Percentiles rank a stretch among this genome's conserved stretches.
These are phyloP conservation scores for Porphyrellus cyaneotinctus DNA, from an alignment of 768 basidiomycete genomes.

Conservation along the genomic window DNA sequence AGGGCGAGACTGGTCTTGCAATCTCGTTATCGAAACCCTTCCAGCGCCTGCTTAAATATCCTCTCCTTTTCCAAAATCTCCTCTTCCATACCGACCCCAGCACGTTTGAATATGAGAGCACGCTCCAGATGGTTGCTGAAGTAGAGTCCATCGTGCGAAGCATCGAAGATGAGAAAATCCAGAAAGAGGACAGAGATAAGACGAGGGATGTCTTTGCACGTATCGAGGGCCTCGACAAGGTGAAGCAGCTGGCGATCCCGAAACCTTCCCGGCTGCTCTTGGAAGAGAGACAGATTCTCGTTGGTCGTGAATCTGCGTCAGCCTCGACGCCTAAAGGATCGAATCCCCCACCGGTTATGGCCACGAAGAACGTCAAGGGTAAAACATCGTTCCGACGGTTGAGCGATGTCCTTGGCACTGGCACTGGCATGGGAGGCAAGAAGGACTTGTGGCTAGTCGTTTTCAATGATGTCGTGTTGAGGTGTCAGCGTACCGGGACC, in stretches of 20 bases:
- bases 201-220: conserved; percentile 94
- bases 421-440: conserved; percentile 57
- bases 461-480: conserved; percentile 92
- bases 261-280: conserved; percentile 87
- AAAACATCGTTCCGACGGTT: conserved; percentile 87
- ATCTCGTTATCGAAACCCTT: conserved; percentile 97
- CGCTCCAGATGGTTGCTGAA: conserved; percentile 93
- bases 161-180: conserved; percentile 97
- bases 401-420: conserved; percentile 76
- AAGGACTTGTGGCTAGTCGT: conserved; percentile 92
- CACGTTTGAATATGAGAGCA: conserved; percentile 95
- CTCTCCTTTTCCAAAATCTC: conserved; percentile 94
- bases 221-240: conserved; percentile 94
- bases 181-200: conserved; percentile 93
- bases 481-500: conserved; percentile 86
- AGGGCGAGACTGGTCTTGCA: conserved; percentile 90
- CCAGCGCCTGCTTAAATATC: conserved; percentile 94
- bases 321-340: conserved; percentile 23
- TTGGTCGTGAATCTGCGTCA: conserved; percentile 29
- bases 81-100: conserved; percentile 96
- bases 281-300: conserved; percentile 62
- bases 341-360: conserved; percentile 35
- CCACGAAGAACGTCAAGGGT: conserved; percentile 60
- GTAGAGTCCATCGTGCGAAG: conserved; percentile 94
- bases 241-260: conserved; percentile 86